Evolutionary conservation across 2,329 filamentous ascomycete genomes (phyloP), one percentile per base, ranked within the genome.

Genomic region (Grosmannia penicillata): DNA sequence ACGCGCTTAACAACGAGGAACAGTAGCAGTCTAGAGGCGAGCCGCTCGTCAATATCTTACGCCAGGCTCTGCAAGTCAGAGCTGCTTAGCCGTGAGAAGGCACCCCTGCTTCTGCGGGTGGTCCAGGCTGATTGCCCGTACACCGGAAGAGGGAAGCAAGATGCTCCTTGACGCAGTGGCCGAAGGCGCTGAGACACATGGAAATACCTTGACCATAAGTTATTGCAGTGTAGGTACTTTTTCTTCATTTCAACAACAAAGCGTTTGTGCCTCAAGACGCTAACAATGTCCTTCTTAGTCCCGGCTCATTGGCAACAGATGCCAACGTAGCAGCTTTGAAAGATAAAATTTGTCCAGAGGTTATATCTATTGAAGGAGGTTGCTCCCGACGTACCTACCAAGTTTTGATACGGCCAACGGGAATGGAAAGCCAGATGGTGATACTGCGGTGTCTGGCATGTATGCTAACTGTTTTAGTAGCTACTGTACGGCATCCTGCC

Each of bases 11-110:
- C 32, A 43, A 57, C 15, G 40, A 48, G 1, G 36, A 13, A 10
- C 35, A 30, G n/a, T 37, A 27, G 35, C 18, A 49, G 11, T 43
- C 11, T 14, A 18, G 22, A 4, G 19, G 19, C 11, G 19, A 31
- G 6, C 37, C 47, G 0, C 40, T 37, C 0, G 42, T 55, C 14
- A 61, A 36, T 51, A 57, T 7, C 53, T 57, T 0, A 62, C 60
- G 30, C 58, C 59, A 3, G 61, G 59, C 27, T 58, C 36, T 62
- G 60, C 51, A 55, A 57, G 37, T 60, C 56, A 0, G 47, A 47
- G 7, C 46, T 60, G 3, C 35, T 37, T 3, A 11, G 8, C 6
- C 35, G 27, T 14, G 35, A 37, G 15, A 8, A 15, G 26, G 35
- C 26, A n/a, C 27, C 35, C 13, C 18, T 29, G 35, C 3, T 30